A percentile compares a stretch with the other conserved stretches of the same genome.
Conservation (phyloP, 1,139 yeast genomes). For the Candida pseudoviswanathii region DNA sequence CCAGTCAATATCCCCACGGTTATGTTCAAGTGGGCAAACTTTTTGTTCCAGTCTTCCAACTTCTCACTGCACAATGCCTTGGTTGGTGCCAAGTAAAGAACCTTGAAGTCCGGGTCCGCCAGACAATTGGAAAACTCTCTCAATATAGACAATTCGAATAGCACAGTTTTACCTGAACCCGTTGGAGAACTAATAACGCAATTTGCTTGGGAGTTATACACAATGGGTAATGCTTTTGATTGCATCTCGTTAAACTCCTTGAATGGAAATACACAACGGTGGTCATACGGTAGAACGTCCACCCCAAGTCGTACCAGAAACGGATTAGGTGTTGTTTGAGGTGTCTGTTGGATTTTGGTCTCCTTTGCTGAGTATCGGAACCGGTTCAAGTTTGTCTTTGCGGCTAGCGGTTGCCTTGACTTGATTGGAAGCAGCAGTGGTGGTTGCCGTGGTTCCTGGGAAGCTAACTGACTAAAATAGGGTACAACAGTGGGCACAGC, state of each 20-base stretch:
- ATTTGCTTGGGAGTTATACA: slow-evolving; percentile 38
- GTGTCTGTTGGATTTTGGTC: not conserved
- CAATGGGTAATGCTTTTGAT: slow-evolving; percentile 37
- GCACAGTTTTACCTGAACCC: slow-evolving; percentile 59
- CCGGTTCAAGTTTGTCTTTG: slow-evolving; percentile 7
- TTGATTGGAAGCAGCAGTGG: not conserved
- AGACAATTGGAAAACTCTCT: slow-evolving; percentile 23
- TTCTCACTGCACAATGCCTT: slow-evolving; percentile 52
- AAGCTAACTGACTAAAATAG: not conserved
- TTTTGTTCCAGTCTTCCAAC: slow-evolving; percentile 43
- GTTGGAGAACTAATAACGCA: slow-evolving; percentile 57
- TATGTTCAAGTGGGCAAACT: slow-evolving; percentile 34
- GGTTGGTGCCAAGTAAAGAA: slow-evolving; percentile 56
- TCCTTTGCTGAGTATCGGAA: not conserved
- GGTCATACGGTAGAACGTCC: slow-evolving; percentile 11
- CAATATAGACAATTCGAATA: slow-evolving; percentile 56
- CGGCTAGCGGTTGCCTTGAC: slow-evolving; percentile 4
- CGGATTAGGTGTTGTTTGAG: not conserved
- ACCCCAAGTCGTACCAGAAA: slow-evolving; percentile 3
- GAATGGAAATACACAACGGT: slow-evolving; percentile 30
- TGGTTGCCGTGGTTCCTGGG: not conserved
- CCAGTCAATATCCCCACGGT: slow-evolving; percentile 52
- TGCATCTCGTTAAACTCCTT: slow-evolving; percentile 51
- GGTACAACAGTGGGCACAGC: not conserved
- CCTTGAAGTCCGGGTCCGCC: slow-evolving; percentile 27